Conservation (phyloP, 306 rosid genomes). For the Casuarina equisetifolia region DNA sequence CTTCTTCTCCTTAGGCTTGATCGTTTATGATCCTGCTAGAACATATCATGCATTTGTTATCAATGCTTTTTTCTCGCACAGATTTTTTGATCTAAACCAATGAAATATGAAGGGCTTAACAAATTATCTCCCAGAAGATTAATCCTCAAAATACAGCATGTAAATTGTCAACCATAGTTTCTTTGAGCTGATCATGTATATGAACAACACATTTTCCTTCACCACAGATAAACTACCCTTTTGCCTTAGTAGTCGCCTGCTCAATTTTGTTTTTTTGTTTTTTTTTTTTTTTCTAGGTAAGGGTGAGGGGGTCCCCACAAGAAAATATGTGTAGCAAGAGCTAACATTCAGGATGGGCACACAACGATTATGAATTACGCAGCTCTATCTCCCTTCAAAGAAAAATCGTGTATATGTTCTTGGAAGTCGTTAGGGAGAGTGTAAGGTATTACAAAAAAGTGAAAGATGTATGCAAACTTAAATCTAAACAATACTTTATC, state of each 20-base stretch:
- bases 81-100: background rate
- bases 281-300: no score
- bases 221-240: background rate
- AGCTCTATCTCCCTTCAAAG: background rate
- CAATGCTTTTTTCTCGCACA: background rate
- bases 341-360: background rate
- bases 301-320: no score
- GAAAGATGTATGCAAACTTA: constrained; percentile 17
- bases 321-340: background rate
- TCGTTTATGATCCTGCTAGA: background rate
- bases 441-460: background rate
- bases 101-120: background rate
- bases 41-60: background rate
- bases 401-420: background rate
- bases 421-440: background rate
- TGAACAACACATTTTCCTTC: background rate
- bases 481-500: constrained; percentile 3
- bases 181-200: background rate
- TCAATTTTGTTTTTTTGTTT: no score
- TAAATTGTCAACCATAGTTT: background rate
- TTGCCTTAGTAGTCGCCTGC: no score
- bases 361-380: background rate
- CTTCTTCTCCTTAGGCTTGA: background rate
- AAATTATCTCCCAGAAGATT: background rate
- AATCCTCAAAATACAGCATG: background rate